phyloP scores from a whole-genome alignment of 1,284 basidiomycete genomes.

The Lignosus rhinocerotis region DNA sequence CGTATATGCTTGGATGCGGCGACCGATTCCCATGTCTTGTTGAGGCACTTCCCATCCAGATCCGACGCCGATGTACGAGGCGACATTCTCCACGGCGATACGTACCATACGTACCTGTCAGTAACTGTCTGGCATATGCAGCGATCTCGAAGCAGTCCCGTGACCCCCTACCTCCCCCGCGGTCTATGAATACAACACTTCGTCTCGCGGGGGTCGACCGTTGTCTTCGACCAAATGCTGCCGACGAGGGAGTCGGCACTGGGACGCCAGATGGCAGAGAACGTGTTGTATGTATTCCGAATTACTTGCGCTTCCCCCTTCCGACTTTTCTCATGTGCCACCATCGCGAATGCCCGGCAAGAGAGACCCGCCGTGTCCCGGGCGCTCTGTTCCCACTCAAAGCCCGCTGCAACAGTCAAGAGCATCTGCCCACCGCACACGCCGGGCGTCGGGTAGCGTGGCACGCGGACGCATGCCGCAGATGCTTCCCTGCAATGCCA shows the following conservation, averaged over 20 bases:
- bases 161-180: background rate
- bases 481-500: background rate
- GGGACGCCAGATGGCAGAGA: slow-evolving; percentile 1
- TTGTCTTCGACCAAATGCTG: slow-evolving; percentile 3
- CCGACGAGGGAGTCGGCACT: slow-evolving; percentile 7
- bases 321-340: slow-evolving; percentile 4
- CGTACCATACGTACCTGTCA: background rate
- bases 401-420: background rate
- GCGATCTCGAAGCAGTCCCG: background rate
- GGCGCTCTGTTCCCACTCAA: background rate
- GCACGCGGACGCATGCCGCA: background rate
- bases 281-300: background rate
- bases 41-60: slow-evolving; percentile 9
- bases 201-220: background rate
- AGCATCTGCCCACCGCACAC: background rate
- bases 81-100: background rate
- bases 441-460: background rate
- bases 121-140: background rate
- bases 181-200: background rate
- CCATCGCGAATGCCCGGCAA: background rate
- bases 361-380: slow-evolving; percentile 6
- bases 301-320: background rate
- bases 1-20: background rate
- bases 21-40: slow-evolving; percentile 7
- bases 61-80: background rate